phyloP scores from a whole-genome alignment of 2,329 filamentous ascomycete species.

The Claviceps spartinae region DNA sequence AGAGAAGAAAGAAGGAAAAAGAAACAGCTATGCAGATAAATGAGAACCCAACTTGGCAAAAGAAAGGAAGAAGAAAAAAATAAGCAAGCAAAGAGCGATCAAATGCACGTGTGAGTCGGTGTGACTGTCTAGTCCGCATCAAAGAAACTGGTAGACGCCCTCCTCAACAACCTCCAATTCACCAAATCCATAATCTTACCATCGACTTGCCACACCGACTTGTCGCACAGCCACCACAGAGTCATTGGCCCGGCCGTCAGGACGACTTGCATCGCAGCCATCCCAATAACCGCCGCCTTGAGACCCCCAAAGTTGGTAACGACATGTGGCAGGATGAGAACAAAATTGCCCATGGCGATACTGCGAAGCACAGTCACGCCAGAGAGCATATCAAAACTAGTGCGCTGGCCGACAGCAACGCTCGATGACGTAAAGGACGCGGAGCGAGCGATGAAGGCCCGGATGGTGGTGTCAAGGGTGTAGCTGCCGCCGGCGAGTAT shows the following conservation, averaged over 20 bases:
- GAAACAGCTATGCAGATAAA: not conserved
- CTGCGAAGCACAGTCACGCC: conserved; percentile 27
- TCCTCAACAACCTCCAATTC: conserved; percentile 29
- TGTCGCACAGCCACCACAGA: conserved; percentile 29
- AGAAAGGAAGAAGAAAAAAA: not conserved
- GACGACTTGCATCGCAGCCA: conserved; percentile 27
- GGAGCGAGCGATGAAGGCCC: conserved; percentile 31
- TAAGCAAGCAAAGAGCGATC: not conserved
- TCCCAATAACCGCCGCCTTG: conserved; percentile 23
- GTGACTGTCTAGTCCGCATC: conserved; percentile 23
- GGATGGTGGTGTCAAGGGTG: conserved; percentile 26
- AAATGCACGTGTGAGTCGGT: not conserved
- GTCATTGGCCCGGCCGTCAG: conserved; percentile 20
- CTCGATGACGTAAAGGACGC: conserved; percentile 35
- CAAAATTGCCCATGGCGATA: conserved; percentile 28
- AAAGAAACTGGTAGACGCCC: conserved; percentile 31
- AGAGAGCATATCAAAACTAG: conserved; percentile 34
- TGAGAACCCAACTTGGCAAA: not conserved
- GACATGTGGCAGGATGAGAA: conserved; percentile 27
- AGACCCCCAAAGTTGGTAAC: conserved; percentile 23
- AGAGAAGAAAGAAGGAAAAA: not conserved
- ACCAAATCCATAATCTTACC: conserved; percentile 34
- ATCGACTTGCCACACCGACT: conserved; percentile 28
- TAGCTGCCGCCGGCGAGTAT: conserved; percentile 30
- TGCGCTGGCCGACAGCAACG: conserved; percentile 30